Base-by-base conservation (phyloP, 805 yeast species). In the Yamadazyma endophytica region DNA sequence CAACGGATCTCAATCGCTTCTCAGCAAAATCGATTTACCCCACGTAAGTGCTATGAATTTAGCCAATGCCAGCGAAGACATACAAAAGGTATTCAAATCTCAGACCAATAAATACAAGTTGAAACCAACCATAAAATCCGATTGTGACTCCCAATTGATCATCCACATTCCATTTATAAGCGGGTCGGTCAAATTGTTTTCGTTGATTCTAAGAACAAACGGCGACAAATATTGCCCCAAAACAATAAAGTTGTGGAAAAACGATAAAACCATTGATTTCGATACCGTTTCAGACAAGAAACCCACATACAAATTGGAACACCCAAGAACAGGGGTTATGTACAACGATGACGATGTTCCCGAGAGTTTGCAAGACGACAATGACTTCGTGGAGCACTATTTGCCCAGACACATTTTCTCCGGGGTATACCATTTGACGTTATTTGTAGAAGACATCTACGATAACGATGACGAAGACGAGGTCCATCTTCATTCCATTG, bases 121-220 rank as follows among this genome's bases (percentile, higher is more conserved):
- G 7, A 64, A 39, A 37, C 77, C 61, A 40, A 53, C 62, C 11
- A 57, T 61, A 50, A 78, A 75, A 55, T 75, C 84, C 1, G 96
- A 89, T 52, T 77, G 83, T 2, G 97, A 90, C 49, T 75, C 80
- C 36, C 96, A 90, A 52, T 42, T 89, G 43, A 72, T 89, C 19
- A 43, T 90, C 19, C 73, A 76, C 32, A 73, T 90, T 17, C 97
- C 96, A 17, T 90, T 90, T 47, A 37, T 61, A 22, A 77, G 81
- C 9, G 83, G 82, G 1, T 61, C 73, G 15, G 87, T 84, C 24
- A 85, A 81, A 50, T 56, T 90, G 21, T 84, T 75, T 50, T 82
- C 95, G 3, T 43, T 90, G 1, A 73, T 83, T 2, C 40, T 90
- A 8, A 68, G 96, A 42, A 71, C 88, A 1, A 66, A 77, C 33